Percentiles rank a stretch among this genome's conserved stretches.
phyloP scores from a whole-genome alignment of 352 stramenopile species.

The Aphanomyces invadans region DNA sequence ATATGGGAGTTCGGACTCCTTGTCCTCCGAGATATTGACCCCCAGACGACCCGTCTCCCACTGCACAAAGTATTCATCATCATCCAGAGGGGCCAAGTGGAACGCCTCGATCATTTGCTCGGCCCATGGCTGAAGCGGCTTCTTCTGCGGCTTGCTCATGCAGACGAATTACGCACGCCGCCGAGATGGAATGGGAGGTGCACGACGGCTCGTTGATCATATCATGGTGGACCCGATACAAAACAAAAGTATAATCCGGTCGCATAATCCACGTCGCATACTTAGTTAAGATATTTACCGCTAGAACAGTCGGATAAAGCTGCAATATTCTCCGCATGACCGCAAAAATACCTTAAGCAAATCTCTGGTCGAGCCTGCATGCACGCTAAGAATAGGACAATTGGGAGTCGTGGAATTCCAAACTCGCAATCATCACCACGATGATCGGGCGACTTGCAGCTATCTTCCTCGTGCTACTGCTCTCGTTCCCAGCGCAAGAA shows the following conservation, averaged over 20 bases:
- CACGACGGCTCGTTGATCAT: not conserved
- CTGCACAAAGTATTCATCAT: slow-evolving; percentile 82
- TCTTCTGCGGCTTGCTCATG: slow-evolving; percentile 3
- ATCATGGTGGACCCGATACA: not conserved
- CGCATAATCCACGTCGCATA: not conserved
- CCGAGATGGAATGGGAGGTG: not conserved
- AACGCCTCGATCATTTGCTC: slow-evolving; percentile 20
- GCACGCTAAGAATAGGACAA: no score
- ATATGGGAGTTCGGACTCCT: slow-evolving; percentile 78
- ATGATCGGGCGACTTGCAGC: no score
- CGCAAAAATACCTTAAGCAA: not conserved
- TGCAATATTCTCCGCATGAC: not conserved
- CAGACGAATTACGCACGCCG: not conserved
- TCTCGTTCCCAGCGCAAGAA: not conserved
- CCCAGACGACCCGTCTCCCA: slow-evolving; percentile 81
- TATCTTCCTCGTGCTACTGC: not conserved
- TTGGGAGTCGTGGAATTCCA: no score
- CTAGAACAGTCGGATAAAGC: not conserved
- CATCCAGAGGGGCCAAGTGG: slow-evolving; percentile 52
- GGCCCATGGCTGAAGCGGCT: slow-evolving; percentile 18
- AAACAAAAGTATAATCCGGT: not conserved
- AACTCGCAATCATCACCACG: no score
- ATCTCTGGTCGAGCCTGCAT: no score
- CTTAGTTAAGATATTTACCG: not conserved
- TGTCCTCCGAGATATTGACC: slow-evolving; percentile 81